Base-by-base conservation (phyloP, 2,329 filamentous ascomycete species). In the Pestalotiopsis sp. region DNA sequence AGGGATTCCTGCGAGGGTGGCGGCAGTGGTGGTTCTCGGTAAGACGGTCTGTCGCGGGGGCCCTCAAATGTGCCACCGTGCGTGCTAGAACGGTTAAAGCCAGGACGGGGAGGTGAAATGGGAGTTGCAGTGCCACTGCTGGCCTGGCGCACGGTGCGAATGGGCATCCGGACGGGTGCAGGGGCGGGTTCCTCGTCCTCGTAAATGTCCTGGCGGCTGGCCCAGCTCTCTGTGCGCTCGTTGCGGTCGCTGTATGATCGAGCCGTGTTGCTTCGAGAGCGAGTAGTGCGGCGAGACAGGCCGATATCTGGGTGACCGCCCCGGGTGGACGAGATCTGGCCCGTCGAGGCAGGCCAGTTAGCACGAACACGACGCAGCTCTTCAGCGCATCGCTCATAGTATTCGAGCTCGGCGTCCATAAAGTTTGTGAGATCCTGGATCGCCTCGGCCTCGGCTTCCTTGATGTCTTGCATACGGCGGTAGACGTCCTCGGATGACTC, bases 401-500 rank as follows among this genome's bases (percentile, higher is more conserved):
- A 98, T 71, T 92, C 91, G 69, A 98, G 86, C 82, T 98, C 93
- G 56, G 93, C 92, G 70, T 98, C 95, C 65, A 98, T 83, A 79
- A 98, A 97, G 20, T 89, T 84, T 3, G 90, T 90, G 68, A 98
- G 84, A 76, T 97, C 94, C 62, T 88, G 86, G 57, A 97, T 89
- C 76, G 91, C 94, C 72, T 98, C 95, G 58, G 85, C 86, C 80
- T 98, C 95, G 25, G 93, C 89, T 75, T 98, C 95, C 83, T 96
- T 95, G 82, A 98, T 97, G 77, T 98, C 95, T 81, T 97, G 90
- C 96, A 98, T 98, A 67, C 95, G 89, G 69, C 95, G 90, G 74
- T 91, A 88, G 67, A 98, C 95, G 75, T 98, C 95, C 77, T 98
- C 95, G 77, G 89, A 96, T 17, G 93, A 92, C 83, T 98, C 96